Evolutionary conservation across 176 grass and related monocot species (phyloP).

Genomic region (Carex scoparia): DNA sequence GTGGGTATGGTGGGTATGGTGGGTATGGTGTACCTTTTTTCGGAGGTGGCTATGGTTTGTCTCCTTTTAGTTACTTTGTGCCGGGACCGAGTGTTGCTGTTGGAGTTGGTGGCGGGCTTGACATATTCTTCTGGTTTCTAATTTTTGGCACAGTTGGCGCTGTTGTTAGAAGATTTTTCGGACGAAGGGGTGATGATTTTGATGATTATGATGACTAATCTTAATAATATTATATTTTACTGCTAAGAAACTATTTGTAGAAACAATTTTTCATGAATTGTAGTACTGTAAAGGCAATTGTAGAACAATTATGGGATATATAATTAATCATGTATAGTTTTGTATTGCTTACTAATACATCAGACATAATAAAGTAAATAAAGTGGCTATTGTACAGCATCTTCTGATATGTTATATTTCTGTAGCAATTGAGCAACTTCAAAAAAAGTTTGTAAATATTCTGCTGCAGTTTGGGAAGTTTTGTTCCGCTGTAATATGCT

Average conservation of each 20-base stretch:
- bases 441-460: no score
- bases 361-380: neutral
- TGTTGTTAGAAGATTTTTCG: slow-evolving; percentile 54
- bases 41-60: slow-evolving; percentile 57
- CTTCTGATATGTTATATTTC: neutral
- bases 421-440: neutral
- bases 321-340: slow-evolving; percentile 9
- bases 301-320: neutral
- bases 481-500: no score
- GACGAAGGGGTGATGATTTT: slow-evolving; percentile 36
- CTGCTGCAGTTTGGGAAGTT: no score
- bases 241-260: neutral
- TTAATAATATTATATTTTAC: neutral
- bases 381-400: neutral
- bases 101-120: slow-evolving; percentile 74
- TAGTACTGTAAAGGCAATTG: neutral
- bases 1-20: slow-evolving; percentile 81
- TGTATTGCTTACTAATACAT: neutral
- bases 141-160: slow-evolving; percentile 41
- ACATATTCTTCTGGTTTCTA: slow-evolving; percentile 58
- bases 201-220: slow-evolving; percentile 74
- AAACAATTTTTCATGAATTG: slow-evolving; percentile 1
- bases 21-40: slow-evolving; percentile 58
- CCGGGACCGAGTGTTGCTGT: slow-evolving; percentile 69
- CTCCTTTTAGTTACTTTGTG: slow-evolving; percentile 80